phyloP scores from a whole-genome alignment of 208 protist genomes.

The Phytomonas francai region DNA sequence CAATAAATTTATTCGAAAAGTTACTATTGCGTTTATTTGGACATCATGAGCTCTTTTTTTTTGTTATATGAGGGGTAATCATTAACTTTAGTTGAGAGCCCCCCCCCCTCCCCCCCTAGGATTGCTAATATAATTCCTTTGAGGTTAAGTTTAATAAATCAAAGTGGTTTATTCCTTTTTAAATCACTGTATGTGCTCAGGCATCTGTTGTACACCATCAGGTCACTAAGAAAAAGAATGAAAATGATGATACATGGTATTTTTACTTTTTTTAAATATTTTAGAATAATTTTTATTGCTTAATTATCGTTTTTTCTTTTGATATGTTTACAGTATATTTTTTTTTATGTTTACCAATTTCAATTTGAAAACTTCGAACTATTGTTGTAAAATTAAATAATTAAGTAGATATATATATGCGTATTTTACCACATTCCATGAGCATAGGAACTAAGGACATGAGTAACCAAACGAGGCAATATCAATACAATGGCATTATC shows the following conservation, averaged over 20 bases:
- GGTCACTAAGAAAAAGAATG: not conserved
- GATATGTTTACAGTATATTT: conserved; percentile 7
- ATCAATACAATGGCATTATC: not conserved
- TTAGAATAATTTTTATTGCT: conserved; percentile 1
- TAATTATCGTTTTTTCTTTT: conserved; percentile 6
- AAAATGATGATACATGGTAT: not conserved
- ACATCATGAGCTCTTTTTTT: not conserved
- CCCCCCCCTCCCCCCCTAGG: too few relatives aligned
- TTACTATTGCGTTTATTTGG: not conserved
- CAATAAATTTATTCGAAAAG: not conserved
- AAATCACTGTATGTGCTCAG: not conserved
- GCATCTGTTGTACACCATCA: not conserved
- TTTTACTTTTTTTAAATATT: conserved; percentile 12
- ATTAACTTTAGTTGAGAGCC: not conserved
- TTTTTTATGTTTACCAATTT: conserved; percentile 4
- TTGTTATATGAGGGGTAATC: not conserved
- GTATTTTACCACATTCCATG: not conserved
- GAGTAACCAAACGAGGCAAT: conserved; percentile 9
- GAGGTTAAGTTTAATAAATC: not conserved
- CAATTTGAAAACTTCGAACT: not conserved
- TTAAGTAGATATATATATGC: not conserved
- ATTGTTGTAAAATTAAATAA: not conserved
- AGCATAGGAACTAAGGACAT: not conserved
- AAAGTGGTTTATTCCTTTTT: not conserved
- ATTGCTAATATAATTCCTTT: too few relatives aligned